Conservation (phyloP, 352 stramenopile genomes). For the Globisporangium radiosum region DNA sequence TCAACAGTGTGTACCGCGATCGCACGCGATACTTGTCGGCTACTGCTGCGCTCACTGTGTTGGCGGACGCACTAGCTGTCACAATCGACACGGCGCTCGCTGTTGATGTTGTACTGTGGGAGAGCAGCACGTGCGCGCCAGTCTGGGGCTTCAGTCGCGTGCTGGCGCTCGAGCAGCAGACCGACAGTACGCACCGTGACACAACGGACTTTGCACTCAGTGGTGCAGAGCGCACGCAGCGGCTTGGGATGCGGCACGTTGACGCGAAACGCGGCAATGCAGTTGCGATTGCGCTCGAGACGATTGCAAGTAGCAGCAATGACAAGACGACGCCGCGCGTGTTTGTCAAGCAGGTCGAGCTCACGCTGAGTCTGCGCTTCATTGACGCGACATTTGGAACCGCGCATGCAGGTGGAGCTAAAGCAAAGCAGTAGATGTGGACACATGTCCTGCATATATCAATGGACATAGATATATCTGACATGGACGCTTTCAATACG, state of each 20-base stretch:
- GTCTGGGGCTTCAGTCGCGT: conserved; percentile 40
- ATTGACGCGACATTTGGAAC: conserved; percentile 48
- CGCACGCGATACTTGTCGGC: conserved; percentile 24
- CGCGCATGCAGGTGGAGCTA: conserved; percentile 19
- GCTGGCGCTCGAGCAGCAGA: conserved; percentile 14
- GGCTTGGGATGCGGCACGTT: conserved; percentile 16
- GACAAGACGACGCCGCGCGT: conserved; percentile 8
- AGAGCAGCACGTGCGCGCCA: conserved; percentile 30
- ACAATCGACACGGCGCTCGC: conserved; percentile 30
- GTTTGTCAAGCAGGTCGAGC: conserved; percentile 33
- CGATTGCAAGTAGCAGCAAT: not conserved
- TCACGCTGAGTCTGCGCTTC: conserved; percentile 35
- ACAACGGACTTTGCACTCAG: conserved; percentile 21
- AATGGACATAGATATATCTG: too few species aligned
- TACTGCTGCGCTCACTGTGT: conserved; percentile 15
- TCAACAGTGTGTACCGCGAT: conserved; percentile 25
- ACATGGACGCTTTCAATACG: too few species aligned
- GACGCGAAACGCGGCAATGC: conserved; percentile 27
- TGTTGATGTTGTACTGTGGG: conserved; percentile 56
- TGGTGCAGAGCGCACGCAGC: conserved; percentile 7
- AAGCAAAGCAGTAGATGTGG: conserved; percentile 3
- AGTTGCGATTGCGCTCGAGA: conserved; percentile 18
- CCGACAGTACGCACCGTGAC: not conserved
- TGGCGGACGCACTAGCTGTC: conserved; percentile 37
- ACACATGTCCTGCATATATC: too few species aligned